Evolutionary conservation across 306 rosid genomes (phyloP).

Genomic region (Geum urbanum): DNA sequence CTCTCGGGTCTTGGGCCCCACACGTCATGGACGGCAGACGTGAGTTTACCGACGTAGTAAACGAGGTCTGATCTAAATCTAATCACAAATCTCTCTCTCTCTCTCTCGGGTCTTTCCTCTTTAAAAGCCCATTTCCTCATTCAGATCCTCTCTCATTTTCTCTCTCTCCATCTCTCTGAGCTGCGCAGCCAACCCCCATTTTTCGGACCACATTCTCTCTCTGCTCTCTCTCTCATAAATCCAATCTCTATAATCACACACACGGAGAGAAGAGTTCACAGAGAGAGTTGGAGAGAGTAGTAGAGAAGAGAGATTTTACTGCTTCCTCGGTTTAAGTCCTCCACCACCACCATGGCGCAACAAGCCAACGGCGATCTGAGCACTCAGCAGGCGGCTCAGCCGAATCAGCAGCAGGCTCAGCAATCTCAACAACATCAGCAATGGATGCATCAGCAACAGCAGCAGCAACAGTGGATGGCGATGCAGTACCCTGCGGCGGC

Average conservation of each 20-base stretch:
- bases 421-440: constrained; percentile 15
- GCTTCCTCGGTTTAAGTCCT: too few relatives aligned
- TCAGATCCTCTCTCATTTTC: constrained; percentile 19
- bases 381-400: constrained; percentile 12
- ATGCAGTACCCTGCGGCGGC: constrained; percentile 92
- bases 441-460: constrained; percentile 25
- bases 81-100: background rate
- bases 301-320: too few relatives aligned
- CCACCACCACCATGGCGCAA: constrained; percentile 51
- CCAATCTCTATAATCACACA: background rate
- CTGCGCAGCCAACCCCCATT: constrained; percentile 15
- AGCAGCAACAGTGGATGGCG: constrained; percentile 84
- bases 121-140: constrained; percentile 32
- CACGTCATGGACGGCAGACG: constrained; percentile 15
- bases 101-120: background rate
- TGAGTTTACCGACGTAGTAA: constrained; percentile 9
- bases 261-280: background rate
- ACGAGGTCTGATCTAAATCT: constrained; percentile 9
- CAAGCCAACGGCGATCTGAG: constrained; percentile 33
- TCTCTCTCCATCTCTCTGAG: constrained; percentile 1
- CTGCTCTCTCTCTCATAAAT: constrained; percentile 13
- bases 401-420: constrained; percentile 21
- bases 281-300: constrained; percentile 28
- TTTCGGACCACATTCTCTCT: constrained; percentile 12
- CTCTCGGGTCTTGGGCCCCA: background rate